Conservation (phyloP, 192 early-diverging fungal species). For the Coemansia sp. region DNA sequence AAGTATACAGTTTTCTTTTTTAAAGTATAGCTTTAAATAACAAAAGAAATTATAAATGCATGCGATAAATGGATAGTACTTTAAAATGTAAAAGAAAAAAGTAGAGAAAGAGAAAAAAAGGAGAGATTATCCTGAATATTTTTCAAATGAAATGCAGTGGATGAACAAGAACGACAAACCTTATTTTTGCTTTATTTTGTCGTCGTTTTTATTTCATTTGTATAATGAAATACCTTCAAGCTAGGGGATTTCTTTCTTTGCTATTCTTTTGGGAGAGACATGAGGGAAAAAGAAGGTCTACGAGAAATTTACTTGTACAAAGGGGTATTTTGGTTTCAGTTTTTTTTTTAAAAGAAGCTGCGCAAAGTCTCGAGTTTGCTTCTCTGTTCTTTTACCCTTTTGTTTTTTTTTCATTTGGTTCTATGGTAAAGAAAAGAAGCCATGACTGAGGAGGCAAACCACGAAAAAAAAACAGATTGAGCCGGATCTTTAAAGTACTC, state of each 20-base stretch:
- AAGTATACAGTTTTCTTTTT: background rate
- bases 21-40: too few relatives aligned
- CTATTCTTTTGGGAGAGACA: background rate
- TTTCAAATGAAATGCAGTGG: background rate
- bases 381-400: background rate
- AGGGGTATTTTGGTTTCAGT: background rate
- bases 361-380: background rate
- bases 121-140: background rate
- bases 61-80: too few relatives aligned
- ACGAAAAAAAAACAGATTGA: too few relatives aligned
- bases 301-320: background rate
- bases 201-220: background rate
- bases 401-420: background rate
- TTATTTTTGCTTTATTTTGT: background rate
- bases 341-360: background rate
- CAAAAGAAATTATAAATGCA: too few relatives aligned
- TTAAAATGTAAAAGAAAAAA: too few relatives aligned
- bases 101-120: background rate
- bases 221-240: background rate
- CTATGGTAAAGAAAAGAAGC: background rate
- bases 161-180: background rate
- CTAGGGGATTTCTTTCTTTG: background rate
- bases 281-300: background rate
- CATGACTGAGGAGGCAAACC: too few relatives aligned
- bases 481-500: too few relatives aligned